Percentiles rank a stretch among this genome's conserved stretches.
Conservation (phyloP, 768 basidiomycete genomes). For the Pholiota molesta region DNA sequence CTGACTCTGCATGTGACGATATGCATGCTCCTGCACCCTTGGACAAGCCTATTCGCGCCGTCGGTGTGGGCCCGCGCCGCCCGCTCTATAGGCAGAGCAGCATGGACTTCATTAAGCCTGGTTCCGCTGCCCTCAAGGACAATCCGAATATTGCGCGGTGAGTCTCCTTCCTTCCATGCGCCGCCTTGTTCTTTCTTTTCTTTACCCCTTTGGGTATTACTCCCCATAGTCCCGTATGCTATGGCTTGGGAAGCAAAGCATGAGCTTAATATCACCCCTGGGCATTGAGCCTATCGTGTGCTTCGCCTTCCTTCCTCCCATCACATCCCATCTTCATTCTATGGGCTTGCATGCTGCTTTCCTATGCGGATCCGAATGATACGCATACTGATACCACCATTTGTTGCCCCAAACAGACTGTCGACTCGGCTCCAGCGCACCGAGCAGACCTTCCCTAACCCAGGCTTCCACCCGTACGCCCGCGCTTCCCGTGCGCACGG, state of each 20-base stretch:
- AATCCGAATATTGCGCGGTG: constrained; percentile 66
- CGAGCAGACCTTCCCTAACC: constrained; percentile 54
- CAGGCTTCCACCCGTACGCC: constrained; percentile 62
- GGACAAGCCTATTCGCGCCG: constrained; percentile 26
- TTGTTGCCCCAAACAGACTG: constrained; percentile 44
- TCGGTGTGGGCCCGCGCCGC: constrained; percentile 40
- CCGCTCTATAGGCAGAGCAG: constrained; percentile 81
- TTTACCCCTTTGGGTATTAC: background rate
- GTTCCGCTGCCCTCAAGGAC: constrained; percentile 47
- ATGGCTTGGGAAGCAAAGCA: background rate
- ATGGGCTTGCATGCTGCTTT: background rate
- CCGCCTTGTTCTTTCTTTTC: constrained; percentile 6
- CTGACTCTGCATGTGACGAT: constrained; percentile 23
- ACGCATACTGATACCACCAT: background rate
- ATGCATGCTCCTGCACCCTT: constrained; percentile 28
- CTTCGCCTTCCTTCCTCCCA: constrained; percentile 7
- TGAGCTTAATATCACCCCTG: background rate
- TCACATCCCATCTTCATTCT: constrained; percentile 4
- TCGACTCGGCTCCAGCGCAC: constrained; percentile 69
- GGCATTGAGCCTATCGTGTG: background rate
- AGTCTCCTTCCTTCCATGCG: constrained; percentile 23
- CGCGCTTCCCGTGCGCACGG: constrained; percentile 40
- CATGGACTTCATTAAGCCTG: constrained; percentile 80
- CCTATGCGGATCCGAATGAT: background rate
- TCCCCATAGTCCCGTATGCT: background rate